Base-by-base conservation (phyloP, 129 eudicot genomes). In the Tagetes erecta region DNA sequence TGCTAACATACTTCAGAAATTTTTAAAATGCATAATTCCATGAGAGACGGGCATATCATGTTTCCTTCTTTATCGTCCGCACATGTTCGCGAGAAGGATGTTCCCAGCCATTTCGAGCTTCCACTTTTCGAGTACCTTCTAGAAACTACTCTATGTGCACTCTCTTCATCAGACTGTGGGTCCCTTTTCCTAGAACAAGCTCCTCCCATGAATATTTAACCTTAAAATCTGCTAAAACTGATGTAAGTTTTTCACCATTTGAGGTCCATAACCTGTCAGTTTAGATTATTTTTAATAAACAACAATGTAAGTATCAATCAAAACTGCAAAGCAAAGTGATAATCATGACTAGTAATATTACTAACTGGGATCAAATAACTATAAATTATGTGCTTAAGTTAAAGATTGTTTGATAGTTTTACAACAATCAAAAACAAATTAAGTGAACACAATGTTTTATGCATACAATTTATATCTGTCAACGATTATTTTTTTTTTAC, bases 151-250 rank as follows among this genome's bases (percentile, higher is more conserved):
- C 89, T 80, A 0, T 80, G 78, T 11, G 47, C 64, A 75, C 70
- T 83, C 27, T 80, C 84, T 60, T 83, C 90, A 14, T 71, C 65
- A 45, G 68, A 86, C 77, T 68, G 92, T 67, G 80, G 92, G 81
- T 80, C 92, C 67, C 82, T 80, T 84, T 91, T 91, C 80, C 95
- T 86, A 1, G 97, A 91, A 82, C 97, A 88, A 44, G 85, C 89
- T 75, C 97, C 92, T 56, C 97, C 97, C 97, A 91, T 91, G 12
- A 68, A 20, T 45, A 52, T 70, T 57, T 52, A 73, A 75, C 65
- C 41, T 60, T 56, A 0, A 11, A 60, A 60, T 12, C 42, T 34
- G 41, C 66, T 60, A 60, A 10, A 34, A 60, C 8, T 60, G n/a
- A 35, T 34, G 66, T 60, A 8, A 20, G 1, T 60, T 60, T 34